Evolutionary conservation across 495 filamentous ascomycete genomes (phyloP), one percentile per base, ranked within the genome.

Genomic region (Cryomyces minteri): DNA sequence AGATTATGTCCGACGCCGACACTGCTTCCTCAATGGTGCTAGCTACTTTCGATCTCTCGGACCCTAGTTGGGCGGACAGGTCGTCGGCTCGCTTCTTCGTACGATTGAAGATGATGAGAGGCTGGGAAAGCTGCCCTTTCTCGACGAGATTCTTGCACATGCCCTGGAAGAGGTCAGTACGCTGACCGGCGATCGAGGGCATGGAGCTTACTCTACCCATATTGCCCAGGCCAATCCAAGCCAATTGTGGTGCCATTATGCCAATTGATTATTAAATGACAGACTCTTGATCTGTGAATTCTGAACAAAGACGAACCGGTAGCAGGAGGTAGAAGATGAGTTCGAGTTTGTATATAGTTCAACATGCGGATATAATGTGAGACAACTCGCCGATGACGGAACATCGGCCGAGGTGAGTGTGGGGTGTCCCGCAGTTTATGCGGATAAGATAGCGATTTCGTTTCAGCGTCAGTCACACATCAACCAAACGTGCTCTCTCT

Each of bases 141-240:
- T 74, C 62, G 11, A 80, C 77, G 31, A 95, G 63, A 61, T 93
- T 95, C 56, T 77, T 79, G 60, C 67, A 70, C 84, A 94, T 94
- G 47, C 84, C 86, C 82, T 90, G 59, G 43, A 29, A 39, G 36
- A 10, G 44, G 46, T 58, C 53, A 55, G 32, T 34, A 32, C 39
- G 41, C 12, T 38, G 40, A 31, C 46, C 41, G 10, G 55, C 40
- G 28, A 10, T 38, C 30, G 44, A 36, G 44, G 29, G 41, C 29
- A 43, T 31, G 32, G 42, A 10, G 67, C 76, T 66, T 67, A 87
- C 84, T 48, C 82, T 69, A 49, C 87, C 87, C 73, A 94, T 93
- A 60, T 94, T 94, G 6, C 87, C 87, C 44, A 94, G 67, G 43
- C 87, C 87, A 45, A 93, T 81, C 78, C 80, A 94, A 54, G 87